A percentile compares a stretch with the other conserved stretches of the same genome.
Evolutionary conservation across 192 early-diverging fungal species (phyloP).

Genomic region (Powellomyces hirtus): DNA sequence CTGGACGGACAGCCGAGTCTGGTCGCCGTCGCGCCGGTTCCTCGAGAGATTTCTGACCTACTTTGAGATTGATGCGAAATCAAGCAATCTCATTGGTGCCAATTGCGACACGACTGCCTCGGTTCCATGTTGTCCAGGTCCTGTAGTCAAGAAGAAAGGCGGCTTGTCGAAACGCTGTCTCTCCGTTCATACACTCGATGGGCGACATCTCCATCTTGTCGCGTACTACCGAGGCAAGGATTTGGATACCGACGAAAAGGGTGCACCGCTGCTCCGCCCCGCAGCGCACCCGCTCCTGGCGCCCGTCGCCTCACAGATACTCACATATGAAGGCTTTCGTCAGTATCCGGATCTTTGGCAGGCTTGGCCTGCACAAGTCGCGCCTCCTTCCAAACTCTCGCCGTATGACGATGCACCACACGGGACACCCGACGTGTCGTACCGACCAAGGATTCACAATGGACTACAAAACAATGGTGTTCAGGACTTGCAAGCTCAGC

Average conservation of each 20-base stretch:
- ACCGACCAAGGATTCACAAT: no score
- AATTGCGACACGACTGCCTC: background rate
- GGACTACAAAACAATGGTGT: no score
- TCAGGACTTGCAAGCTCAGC: no score
- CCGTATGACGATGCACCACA: no score
- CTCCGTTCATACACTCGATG: conserved; percentile 11
- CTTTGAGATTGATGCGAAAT: conserved; percentile 15
- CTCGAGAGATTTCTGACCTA: conserved; percentile 15
- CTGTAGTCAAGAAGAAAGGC: background rate
- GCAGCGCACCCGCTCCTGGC: background rate
- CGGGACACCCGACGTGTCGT: no score
- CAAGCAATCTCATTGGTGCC: background rate
- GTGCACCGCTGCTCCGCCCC: background rate
- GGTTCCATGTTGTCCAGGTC: no score
- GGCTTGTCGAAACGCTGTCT: conserved; percentile 21
- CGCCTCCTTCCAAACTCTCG: background rate
- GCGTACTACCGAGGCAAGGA: conserved; percentile 19
- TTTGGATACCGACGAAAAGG: background rate
- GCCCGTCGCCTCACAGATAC: background rate
- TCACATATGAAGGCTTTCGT: conserved; percentile 1
- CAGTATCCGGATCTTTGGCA: conserved; percentile 17
- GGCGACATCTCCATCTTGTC: conserved; percentile 16
- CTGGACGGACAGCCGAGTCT: conserved; percentile 19
- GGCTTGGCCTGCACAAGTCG: conserved; percentile 1
- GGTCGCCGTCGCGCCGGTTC: conserved; percentile 16